These are phyloP conservation scores for Tolypocladium ovalisporum DNA, from an alignment of 2,329 filamentous ascomycete species.

Conservation along the genomic window DNA sequence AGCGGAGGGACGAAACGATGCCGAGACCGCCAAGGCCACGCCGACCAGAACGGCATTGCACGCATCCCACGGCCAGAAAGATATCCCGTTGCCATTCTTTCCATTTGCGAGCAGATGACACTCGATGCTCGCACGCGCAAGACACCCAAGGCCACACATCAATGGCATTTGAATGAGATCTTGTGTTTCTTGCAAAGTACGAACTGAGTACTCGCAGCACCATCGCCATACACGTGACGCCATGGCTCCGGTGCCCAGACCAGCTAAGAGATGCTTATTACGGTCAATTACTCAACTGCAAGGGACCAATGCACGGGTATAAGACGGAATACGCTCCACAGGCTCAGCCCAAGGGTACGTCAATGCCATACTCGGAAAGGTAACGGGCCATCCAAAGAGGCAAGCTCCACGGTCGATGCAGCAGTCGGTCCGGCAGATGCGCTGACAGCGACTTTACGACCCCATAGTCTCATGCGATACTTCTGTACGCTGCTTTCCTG, in stretches of 20 bases:
- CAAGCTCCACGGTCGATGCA: background rate
- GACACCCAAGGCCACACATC: background rate
- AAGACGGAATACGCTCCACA: background rate
- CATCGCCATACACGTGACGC: too few relatives aligned
- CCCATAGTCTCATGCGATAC: background rate
- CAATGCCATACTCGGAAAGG: background rate
- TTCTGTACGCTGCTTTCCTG: background rate
- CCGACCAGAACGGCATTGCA: background rate
- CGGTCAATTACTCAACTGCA: background rate
- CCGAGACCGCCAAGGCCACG: constrained; percentile 11
- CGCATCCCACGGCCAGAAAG: background rate
- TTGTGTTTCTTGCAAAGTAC: background rate
- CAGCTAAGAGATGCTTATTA: background rate
- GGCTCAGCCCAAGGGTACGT: background rate
- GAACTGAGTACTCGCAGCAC: background rate
- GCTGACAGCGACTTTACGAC: background rate
- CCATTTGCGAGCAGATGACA: background rate
- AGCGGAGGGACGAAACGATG: constrained; percentile 5
- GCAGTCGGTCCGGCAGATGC: background rate
- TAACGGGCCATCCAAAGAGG: too few relatives aligned
- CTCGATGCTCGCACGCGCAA: background rate
- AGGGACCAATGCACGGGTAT: background rate
- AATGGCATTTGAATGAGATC: background rate
- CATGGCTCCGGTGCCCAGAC: background rate
- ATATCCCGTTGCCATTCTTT: background rate